phyloP scores from a whole-genome alignment of 495 filamentous ascomycete genomes.

The Aspergillus olivimuriae region DNA sequence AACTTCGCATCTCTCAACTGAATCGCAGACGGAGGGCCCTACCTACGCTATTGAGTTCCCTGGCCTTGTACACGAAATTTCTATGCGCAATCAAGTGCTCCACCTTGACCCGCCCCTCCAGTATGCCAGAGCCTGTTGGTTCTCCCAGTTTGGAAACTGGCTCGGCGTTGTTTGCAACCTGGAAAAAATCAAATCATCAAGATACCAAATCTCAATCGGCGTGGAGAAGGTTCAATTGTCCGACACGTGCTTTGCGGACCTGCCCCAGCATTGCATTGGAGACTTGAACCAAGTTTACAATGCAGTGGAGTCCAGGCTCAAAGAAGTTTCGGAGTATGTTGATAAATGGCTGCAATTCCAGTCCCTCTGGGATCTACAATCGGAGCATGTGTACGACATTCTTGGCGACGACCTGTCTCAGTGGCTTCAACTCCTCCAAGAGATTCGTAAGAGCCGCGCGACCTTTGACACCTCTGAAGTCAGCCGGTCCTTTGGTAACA shows the following conservation, averaged over 20 bases:
- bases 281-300: constrained; percentile 72
- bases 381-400: constrained; percentile 86
- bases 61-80: constrained; percentile 75
- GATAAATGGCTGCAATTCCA: constrained; percentile 99
- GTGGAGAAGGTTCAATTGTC: constrained; percentile 52
- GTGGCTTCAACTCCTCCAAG: constrained; percentile 91
- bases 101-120: constrained; percentile 90
- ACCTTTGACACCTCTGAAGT: constrained; percentile 96
- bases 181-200: constrained; percentile 84
- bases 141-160: constrained; percentile 87
- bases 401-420: constrained; percentile 85
- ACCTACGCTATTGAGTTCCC: constrained; percentile 52
- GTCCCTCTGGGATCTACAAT: constrained; percentile 94
- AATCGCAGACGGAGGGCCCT: constrained; percentile 23
- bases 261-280: constrained; percentile 74
- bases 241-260: constrained; percentile 73
- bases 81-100: constrained; percentile 94
- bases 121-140: constrained; percentile 89
- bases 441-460: constrained; percentile 84
- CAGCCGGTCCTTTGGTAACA: constrained; percentile 82
- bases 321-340: constrained; percentile 72
- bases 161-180: constrained; percentile 87
- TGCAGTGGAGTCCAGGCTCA: constrained; percentile 71
- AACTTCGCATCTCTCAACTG: not conserved
- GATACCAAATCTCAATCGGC: constrained; percentile 82